phyloP scores from a whole-genome alignment of 1,284 basidiomycete species.

The Farysia itapuensis region DNA sequence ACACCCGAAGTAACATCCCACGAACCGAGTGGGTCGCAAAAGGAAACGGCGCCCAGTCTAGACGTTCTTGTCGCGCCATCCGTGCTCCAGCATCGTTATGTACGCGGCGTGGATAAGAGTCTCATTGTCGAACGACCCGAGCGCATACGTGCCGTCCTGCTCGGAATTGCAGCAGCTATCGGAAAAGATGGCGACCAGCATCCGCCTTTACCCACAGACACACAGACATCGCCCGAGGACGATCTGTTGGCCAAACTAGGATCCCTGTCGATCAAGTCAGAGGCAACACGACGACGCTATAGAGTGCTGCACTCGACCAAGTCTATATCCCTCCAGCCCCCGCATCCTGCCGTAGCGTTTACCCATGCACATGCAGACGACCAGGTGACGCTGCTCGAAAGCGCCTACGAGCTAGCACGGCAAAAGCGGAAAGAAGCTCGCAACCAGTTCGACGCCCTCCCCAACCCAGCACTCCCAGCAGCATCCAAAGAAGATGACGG shows the following conservation, averaged over 20 bases:
- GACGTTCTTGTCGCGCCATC: slow-evolving; percentile 52
- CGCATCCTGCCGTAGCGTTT: slow-evolving; percentile 38
- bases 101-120: slow-evolving; percentile 51
- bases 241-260: slow-evolving; percentile 35
- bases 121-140: slow-evolving; percentile 58
- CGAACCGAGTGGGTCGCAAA: too few relatives aligned
- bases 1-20: slow-evolving; percentile 25
- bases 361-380: slow-evolving; percentile 37
- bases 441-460: slow-evolving; percentile 13
- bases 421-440: slow-evolving; percentile 12
- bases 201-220: slow-evolving; percentile 6
- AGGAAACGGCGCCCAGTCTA: slow-evolving; percentile 8
- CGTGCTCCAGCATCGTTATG: slow-evolving; percentile 52
- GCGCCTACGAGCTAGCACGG: slow-evolving; percentile 25
- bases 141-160: slow-evolving; percentile 50
- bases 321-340: slow-evolving; percentile 32
- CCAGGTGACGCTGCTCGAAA: slow-evolving; percentile 16
- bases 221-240: slow-evolving; percentile 6
- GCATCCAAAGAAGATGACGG: background rate
- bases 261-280: slow-evolving; percentile 15
- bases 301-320: slow-evolving; percentile 27
- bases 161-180: slow-evolving; percentile 45
- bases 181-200: slow-evolving; percentile 12
- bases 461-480: background rate
- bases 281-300: slow-evolving; percentile 1